Base-by-base conservation (phyloP, 768 basidiomycete genomes). In the Rhizopogon vinicolor region DNA sequence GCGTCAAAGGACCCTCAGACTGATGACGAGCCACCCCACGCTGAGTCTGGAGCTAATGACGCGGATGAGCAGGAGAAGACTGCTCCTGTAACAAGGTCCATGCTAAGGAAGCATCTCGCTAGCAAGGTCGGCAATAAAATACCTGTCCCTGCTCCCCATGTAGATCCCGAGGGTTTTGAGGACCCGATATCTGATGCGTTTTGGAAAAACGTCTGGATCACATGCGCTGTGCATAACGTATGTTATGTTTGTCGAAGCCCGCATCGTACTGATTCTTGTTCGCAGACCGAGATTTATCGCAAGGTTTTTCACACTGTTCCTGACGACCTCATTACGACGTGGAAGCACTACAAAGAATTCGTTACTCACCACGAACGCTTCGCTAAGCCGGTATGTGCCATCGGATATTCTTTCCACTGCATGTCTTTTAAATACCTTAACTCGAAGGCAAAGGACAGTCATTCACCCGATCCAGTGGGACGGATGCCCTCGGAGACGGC, bases 331-430 rank as follows among this genome's bases (percentile, higher is more conserved):
- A 83, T 98, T 57, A 87, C 87, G 1, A 96, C 95, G 0, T 99
- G 96, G 96, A 94, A 94, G 64, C 89, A 93, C 65, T 98, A 87
- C 72, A 95, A 87, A 66, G 91, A 95, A 58, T 98, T 91, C 63
- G 73, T 87, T 44, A 69, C 77, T 5, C 79, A 88, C 64, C 87
- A 93, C 44, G 91, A 93, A 58, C 82, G 89, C 2, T 63, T 91
- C 58, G 82, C 78, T 62, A 89, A 83, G 70, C 80, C 78, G 33
- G 91, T 89, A 64, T 58, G 82, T 70, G 1, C n/a, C 19, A 29
- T 53, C 9, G 29, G 14, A 14, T 13, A 37, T 48, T 29, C 19
- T 31, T 19, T 29, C 19, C 14, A 2, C 2, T n/a, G 13, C 31
- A 48, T 51, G n/a, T 43, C 19, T 31, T 45, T 28, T 16, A 45